These are phyloP conservation scores for Myochromella boudieri DNA, from an alignment of 768 basidiomycete species.

Conservation along the genomic window DNA sequence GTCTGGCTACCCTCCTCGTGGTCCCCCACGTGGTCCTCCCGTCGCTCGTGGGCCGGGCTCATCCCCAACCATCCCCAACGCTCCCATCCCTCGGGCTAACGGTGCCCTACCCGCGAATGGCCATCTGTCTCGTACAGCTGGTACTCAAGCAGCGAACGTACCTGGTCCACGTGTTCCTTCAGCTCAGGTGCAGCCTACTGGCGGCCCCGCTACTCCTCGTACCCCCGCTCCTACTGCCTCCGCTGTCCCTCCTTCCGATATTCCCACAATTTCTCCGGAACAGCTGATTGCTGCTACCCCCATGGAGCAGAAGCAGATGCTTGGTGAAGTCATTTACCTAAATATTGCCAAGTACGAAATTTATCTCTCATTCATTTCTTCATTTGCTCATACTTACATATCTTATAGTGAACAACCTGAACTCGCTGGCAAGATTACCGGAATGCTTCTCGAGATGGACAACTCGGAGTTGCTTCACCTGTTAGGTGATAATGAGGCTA, in stretches of 20 bases:
- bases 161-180: conserved; percentile 41
- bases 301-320: conserved; percentile 97
- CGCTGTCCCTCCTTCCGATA: conserved; percentile 42
- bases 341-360: conserved; percentile 73
- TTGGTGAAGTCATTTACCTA: conserved; percentile 96
- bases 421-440: conserved; percentile 97
- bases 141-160: no score
- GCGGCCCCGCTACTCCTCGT: conserved; percentile 41
- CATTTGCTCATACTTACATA: conserved; percentile 9
- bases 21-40: conserved; percentile 62
- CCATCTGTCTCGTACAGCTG: conserved; percentile 50
- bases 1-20: conserved; percentile 62
- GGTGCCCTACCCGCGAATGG: conserved; percentile 60
- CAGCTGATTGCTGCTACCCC: conserved; percentile 61
- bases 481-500: conserved; percentile 76
- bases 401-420: conserved; percentile 74
- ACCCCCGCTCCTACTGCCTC: conserved; percentile 42
- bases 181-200: conserved; percentile 39
- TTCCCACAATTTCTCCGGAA: conserved; percentile 45
- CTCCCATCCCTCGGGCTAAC: conserved; percentile 64
- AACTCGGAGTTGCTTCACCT: conserved; percentile 90
- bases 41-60: conserved; percentile 66
- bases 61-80: conserved; percentile 65
- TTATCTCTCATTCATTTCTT: conserved; percentile 9
- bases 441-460: conserved; percentile 99